A percentile compares a stretch with the other conserved stretches of the same genome.
phyloP scores from a whole-genome alignment of 768 basidiomycete genomes.

The Phylloporus sp. region DNA sequence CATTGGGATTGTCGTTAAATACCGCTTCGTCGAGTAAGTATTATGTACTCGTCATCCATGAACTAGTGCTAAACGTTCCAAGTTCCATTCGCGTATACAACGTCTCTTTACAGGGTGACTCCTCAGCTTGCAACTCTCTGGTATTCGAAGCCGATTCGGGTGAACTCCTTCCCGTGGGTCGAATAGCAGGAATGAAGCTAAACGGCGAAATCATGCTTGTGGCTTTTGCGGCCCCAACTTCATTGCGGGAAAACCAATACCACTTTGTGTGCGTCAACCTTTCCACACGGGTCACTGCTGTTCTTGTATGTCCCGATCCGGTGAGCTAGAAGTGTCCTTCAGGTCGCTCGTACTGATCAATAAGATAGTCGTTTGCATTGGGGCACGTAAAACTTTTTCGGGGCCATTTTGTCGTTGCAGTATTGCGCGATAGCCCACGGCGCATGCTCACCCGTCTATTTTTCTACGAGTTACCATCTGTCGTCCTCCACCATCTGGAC shows the following conservation, averaged over 20 bases:
- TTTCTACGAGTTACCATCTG: slow-evolving; percentile 15
- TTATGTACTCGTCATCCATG: background rate
- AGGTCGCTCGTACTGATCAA: too few species aligned
- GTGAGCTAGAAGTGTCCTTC: background rate
- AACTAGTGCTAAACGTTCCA: background rate
- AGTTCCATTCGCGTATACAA: slow-evolving; percentile 26
- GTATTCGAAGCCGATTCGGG: slow-evolving; percentile 16
- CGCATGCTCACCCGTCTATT: background rate
- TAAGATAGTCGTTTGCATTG: too few species aligned
- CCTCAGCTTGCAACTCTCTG: slow-evolving; percentile 1
- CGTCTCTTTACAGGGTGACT: slow-evolving; percentile 11
- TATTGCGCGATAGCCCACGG: too few species aligned
- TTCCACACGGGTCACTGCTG: slow-evolving; percentile 5
- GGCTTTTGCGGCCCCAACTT: slow-evolving; percentile 8
- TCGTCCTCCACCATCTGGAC: too few species aligned
- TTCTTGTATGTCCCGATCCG: slow-evolving; percentile 14
- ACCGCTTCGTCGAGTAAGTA: slow-evolving; percentile 17
- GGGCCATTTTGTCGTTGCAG: too few species aligned
- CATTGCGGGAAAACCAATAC: slow-evolving; percentile 1
- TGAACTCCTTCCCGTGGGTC: slow-evolving; percentile 16
- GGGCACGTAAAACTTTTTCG: too few species aligned
- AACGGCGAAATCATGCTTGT: slow-evolving; percentile 19
- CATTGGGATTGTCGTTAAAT: slow-evolving; percentile 19
- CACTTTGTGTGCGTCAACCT: slow-evolving; percentile 22
- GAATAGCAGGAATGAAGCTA: slow-evolving; percentile 18